phyloP scores from a whole-genome alignment of 352 stramenopile species.

The Globisporangium cystogenes region DNA sequence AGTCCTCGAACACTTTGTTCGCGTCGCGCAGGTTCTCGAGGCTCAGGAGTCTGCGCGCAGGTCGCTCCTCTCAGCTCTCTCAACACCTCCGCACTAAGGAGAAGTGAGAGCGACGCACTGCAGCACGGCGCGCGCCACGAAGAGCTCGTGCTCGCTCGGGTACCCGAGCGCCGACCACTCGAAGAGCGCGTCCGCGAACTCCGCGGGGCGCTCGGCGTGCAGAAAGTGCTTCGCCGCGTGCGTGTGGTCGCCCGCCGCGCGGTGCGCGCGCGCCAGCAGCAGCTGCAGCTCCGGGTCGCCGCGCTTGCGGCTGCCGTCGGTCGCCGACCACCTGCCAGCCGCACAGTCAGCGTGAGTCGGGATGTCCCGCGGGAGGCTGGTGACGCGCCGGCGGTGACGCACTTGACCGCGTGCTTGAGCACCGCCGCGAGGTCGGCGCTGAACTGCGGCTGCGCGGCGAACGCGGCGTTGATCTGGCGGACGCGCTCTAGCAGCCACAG shows the following conservation, averaged over 20 bases:
- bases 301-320: conserved; percentile 63
- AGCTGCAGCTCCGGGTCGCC: conserved; percentile 75
- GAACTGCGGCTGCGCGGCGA: conserved; percentile 59
- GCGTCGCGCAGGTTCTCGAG: conserved; percentile 85
- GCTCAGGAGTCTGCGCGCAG: conserved; percentile 46
- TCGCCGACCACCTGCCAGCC: conserved; percentile 47
- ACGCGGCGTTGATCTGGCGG: conserved; percentile 55
- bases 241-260: conserved; percentile 42
- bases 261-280: conserved; percentile 53
- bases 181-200: conserved; percentile 68
- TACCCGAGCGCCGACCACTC: conserved; percentile 75
- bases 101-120: conserved; percentile 41
- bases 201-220: conserved; percentile 60
- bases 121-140: conserved; percentile 64
- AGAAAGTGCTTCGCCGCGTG: conserved; percentile 77
- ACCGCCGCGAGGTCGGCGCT: conserved; percentile 60
- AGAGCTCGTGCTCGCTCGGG: conserved; percentile 76
- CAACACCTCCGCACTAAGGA: background rate
- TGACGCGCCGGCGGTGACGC: conserved; percentile 3
- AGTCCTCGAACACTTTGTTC: conserved; percentile 72
- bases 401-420: conserved; percentile 82
- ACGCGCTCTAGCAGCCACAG: conserved; percentile 27
- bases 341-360: no score
- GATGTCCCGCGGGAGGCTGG: no score
- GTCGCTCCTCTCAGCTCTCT: no score